Percentiles rank a stretch among this genome's conserved stretches.
Conservation (phyloP, 2,329 filamentous ascomycete genomes). For the Madurella mycetomatis region DNA sequence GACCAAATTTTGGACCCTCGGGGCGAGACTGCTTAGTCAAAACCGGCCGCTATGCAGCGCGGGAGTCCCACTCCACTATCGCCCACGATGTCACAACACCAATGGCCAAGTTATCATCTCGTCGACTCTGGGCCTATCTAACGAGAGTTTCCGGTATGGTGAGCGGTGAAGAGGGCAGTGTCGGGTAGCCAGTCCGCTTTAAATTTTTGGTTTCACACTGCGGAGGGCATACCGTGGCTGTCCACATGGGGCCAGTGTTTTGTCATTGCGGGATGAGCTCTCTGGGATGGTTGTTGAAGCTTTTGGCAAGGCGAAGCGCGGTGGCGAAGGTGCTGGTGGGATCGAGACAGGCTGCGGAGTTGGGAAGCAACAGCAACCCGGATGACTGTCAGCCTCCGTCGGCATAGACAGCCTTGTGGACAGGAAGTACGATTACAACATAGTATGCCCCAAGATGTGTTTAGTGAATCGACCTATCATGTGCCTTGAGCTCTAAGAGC, state of each 20-base stretch:
- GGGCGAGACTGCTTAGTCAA: conserved; percentile 3
- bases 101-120: background rate
- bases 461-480: conserved; percentile 25
- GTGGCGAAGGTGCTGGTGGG: conserved; percentile 11
- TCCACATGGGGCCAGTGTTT: background rate
- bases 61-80: conserved; percentile 4
- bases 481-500: conserved; percentile 12
- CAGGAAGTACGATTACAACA: conserved; percentile 12
- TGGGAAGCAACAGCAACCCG: background rate
- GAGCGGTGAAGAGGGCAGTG: background rate
- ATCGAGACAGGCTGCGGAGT: background rate
- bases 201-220: background rate
- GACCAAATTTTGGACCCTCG: conserved; percentile 7
- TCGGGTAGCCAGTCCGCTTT: background rate
- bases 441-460: conserved; percentile 6
- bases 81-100: background rate
- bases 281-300: background rate
- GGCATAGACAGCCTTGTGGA: conserved; percentile 9
- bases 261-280: background rate
- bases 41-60: background rate
- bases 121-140: background rate
- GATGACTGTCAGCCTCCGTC: background rate
- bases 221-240: background rate
- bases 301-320: background rate
- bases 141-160: background rate